phyloP scores from a whole-genome alignment of 2,329 filamentous ascomycete genomes.

The Aspergillus tamarii region DNA sequence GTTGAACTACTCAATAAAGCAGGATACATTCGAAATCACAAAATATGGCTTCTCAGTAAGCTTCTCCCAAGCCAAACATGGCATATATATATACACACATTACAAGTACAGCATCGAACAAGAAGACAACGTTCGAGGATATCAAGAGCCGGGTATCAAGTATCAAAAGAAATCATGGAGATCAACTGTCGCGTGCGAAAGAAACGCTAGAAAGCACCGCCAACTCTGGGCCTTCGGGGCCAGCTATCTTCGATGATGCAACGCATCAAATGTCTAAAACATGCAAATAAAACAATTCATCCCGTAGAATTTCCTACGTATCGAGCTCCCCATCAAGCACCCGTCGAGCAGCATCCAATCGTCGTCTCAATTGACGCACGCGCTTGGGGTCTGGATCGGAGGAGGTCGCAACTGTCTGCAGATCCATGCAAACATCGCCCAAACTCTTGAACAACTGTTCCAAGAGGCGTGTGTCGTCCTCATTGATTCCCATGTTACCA shows the following conservation, averaged over 20 bases:
- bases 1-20: not conserved
- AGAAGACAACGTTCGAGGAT: constrained; percentile 7
- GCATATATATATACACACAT: constrained; percentile 11
- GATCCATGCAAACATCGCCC: constrained; percentile 52
- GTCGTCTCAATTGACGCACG: constrained; percentile 67
- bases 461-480: constrained; percentile 60
- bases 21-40: not conserved
- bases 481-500: constrained; percentile 42
- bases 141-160: constrained; percentile 20
- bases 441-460: constrained; percentile 57
- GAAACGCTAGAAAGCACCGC: constrained; percentile 3
- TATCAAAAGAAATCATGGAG: constrained; percentile 7
- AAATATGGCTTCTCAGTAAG: not conserved
- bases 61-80: not conserved
- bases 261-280: not conserved
- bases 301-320: constrained; percentile 14
- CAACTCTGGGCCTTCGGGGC: not conserved
- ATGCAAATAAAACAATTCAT: constrained; percentile 5
- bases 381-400: constrained; percentile 58
- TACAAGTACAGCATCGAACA: not conserved
- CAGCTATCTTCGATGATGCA: not conserved
- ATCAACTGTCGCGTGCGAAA: not conserved
- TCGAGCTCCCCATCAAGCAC: constrained; percentile 70
- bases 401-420: constrained; percentile 53
- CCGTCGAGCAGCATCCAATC: constrained; percentile 73